Evolutionary conservation across 2,329 filamentous ascomycete genomes (phyloP).

Genomic region (Colletotrichum simmondsii): DNA sequence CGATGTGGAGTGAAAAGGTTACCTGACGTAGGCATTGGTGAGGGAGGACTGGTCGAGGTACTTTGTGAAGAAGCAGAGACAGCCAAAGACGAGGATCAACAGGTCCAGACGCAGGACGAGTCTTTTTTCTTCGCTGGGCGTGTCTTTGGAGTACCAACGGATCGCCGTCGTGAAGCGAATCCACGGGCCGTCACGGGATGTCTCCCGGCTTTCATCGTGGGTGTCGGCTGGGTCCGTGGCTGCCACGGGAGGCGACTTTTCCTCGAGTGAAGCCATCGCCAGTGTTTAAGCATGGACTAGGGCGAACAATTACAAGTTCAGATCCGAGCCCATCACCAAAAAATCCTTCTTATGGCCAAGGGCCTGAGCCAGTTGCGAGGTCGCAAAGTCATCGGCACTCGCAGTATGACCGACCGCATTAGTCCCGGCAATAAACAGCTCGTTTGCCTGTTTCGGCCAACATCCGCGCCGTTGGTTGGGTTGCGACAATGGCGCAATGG

Average conservation of each 20-base stretch:
- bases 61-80: conserved; percentile 52
- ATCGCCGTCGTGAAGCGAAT: conserved; percentile 41
- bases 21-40: conserved; percentile 51
- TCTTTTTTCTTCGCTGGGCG: conserved; percentile 44
- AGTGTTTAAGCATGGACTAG: no score
- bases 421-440: neutral
- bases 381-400: neutral
- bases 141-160: conserved; percentile 47
- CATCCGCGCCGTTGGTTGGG: conserved; percentile 22
- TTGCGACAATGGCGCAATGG: conserved; percentile 27
- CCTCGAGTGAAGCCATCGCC: conserved; percentile 12
- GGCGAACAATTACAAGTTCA: no score
- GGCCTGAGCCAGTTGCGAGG: conserved; percentile 7
- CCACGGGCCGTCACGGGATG: conserved; percentile 35
- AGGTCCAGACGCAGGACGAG: conserved; percentile 50
- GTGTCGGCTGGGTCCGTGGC: conserved; percentile 1
- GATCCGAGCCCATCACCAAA: neutral
- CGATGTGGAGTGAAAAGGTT: neutral
- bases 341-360: neutral
- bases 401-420: neutral
- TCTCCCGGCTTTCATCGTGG: neutral
- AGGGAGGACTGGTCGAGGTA: conserved; percentile 50
- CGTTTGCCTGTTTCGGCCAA: conserved; percentile 10
- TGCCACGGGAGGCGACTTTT: conserved; percentile 22
- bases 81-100: conserved; percentile 50